Evolutionary conservation across 1,284 basidiomycete species (phyloP), one percentile per base, ranked within the genome.

Genomic region (Xanthoconium separans): DNA sequence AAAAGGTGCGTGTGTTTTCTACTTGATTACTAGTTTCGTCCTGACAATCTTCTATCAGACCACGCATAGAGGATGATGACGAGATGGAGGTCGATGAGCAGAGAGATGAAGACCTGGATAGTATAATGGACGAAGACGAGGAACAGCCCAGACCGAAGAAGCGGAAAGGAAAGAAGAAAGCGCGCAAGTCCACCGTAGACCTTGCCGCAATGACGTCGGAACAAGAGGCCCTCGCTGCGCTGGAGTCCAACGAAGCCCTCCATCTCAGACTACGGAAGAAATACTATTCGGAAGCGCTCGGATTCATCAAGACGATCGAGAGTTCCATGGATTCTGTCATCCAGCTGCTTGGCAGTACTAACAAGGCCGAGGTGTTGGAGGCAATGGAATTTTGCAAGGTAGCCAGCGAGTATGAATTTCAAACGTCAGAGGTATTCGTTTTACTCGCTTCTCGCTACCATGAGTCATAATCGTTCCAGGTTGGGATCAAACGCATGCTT

Each of bases 371-470:
- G 68, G 96, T 97, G 0, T 77, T 98, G 57, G 96, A 98, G 70
- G 83, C 91, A 11, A 98, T 99, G 77, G 91, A 97, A 50, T 98
- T 98, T 72, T 98, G 96, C 82, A 81, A 88, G 50, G 82, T 91
- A 10, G 85, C 91, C 0, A 82, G 88, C 66, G 89, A 90, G 67
- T 98, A 97, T 71, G 80, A 91, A 63, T 82, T 98, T 51, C 79
- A 85, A 20, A 82, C 82, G 33, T 87, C 93, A 8, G 84, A 89
- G 69, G 88, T 91, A 58, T 15, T 8, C 33, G 53, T 79, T 48
- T 47, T 12, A 13, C 34, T 47, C 34, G 44, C 4, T 12, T 7
- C 55, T 12, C 44, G 16, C 50, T n/a, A 4, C 11, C 12, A 44
- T 47, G 44, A 30, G 30, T 43, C 15, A 61, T 22, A 4, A 1